These are phyloP conservation scores for Trichothecium roseum DNA, from an alignment of 2,329 filamentous ascomycete genomes.

Conservation along the genomic window DNA sequence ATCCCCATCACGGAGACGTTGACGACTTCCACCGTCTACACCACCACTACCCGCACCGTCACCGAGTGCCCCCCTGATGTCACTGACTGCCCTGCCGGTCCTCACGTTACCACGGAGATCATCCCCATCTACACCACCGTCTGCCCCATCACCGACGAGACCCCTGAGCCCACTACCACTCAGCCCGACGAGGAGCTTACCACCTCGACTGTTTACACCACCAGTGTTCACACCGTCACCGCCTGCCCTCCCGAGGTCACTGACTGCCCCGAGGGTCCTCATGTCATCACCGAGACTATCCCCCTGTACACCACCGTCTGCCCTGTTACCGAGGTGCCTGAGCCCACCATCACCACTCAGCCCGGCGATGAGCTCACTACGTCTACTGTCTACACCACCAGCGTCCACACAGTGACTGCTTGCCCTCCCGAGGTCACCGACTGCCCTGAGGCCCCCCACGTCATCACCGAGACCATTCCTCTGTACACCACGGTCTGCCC, in stretches of 20 bases:
- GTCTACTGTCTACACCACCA: conserved; percentile 40
- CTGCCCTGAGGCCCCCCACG: conserved; percentile 30
- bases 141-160: conserved; percentile 5
- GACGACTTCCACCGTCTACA: conserved; percentile 1
- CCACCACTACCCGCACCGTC: background rate
- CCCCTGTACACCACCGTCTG: conserved; percentile 1
- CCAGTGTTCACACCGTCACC: background rate
- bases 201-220: background rate
- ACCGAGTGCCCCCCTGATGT: conserved; percentile 13
- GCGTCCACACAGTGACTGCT: conserved; percentile 45
- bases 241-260: background rate
- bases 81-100: conserved; percentile 6
- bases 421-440: conserved; percentile 46
- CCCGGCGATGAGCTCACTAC: conserved; percentile 8
- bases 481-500: conserved; percentile 25
- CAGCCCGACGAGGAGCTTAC: too few species aligned
- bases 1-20: conserved; percentile 34
- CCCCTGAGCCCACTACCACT: too few species aligned
- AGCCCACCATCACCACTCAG: conserved; percentile 2
- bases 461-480: conserved; percentile 13
- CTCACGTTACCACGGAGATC: conserved; percentile 8
- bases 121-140: conserved; percentile 4
- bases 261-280: background rate
- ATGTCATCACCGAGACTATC: background rate
- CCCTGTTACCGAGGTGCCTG: conserved; percentile 1